These are phyloP conservation scores for Exserohilum rostratum DNA, from an alignment of 2,329 filamentous ascomycete genomes.

Conservation along the genomic window DNA sequence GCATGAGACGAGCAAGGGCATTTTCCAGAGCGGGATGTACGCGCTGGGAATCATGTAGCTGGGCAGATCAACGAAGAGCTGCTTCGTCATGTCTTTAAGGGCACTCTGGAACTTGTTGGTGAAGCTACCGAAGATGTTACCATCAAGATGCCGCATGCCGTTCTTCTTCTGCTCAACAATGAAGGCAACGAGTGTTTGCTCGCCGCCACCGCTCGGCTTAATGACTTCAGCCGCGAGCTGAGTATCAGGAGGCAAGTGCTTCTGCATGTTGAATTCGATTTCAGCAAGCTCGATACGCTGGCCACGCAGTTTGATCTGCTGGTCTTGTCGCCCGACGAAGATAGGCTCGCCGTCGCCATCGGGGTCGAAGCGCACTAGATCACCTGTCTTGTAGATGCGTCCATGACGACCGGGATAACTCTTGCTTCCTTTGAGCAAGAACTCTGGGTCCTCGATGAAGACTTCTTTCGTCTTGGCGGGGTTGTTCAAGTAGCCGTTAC, in stretches of 20 bases:
- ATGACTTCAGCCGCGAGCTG: conserved; percentile 59
- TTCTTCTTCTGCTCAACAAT: conserved; percentile 40
- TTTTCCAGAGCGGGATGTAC: conserved; percentile 45
- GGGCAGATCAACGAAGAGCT: conserved; percentile 38
- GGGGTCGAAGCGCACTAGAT: conserved; percentile 58
- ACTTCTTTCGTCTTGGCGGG: conserved; percentile 45
- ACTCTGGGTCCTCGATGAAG: conserved; percentile 59
- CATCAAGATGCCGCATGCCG: conserved; percentile 39
- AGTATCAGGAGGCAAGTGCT: conserved; percentile 47
- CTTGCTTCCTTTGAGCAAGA: conserved; percentile 66
- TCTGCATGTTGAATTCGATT: conserved; percentile 49
- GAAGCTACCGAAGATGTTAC: conserved; percentile 40
- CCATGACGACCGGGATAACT: conserved; percentile 60
- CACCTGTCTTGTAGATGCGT: conserved; percentile 42
- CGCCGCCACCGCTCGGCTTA: conserved; percentile 41
- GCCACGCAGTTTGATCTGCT: conserved; percentile 51
- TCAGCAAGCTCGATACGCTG: conserved; percentile 49
- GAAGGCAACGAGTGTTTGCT: conserved; percentile 44
- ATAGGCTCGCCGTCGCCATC: conserved; percentile 44
- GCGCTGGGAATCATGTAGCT: conserved; percentile 46
- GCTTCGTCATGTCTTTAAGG: conserved; percentile 37
- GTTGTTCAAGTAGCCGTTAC: conserved; percentile 47
- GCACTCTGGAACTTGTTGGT: conserved; percentile 38
- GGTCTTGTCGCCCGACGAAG: conserved; percentile 47
- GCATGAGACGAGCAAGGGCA: conserved; percentile 44